A percentile compares a stretch with the other conserved stretches of the same genome.
phyloP scores from a whole-genome alignment of 805 yeast species.

The Saccharomyces jurei region DNA sequence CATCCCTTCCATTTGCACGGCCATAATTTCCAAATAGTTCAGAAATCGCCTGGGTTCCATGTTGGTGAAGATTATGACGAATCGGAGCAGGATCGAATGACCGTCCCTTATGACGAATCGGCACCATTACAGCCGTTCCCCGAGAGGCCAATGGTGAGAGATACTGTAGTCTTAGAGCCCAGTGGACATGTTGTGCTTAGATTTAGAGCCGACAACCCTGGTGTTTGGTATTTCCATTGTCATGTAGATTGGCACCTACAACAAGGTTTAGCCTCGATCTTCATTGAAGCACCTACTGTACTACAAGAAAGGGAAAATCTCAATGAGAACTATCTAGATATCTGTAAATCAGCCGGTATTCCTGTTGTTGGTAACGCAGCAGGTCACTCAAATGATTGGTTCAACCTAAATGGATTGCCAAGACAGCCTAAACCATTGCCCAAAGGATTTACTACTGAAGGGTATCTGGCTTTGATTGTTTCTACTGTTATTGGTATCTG shows the following conservation, averaged over 20 bases:
- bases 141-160: constrained; percentile 56
- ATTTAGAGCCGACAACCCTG: constrained; percentile 80
- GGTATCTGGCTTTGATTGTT: constrained; percentile 52
- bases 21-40: constrained; percentile 56
- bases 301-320: constrained; percentile 38
- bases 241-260: constrained; percentile 81
- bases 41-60: constrained; percentile 42
- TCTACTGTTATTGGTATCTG: constrained; percentile 50
- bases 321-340: constrained; percentile 41
- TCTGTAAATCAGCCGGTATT: constrained; percentile 42
- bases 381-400: constrained; percentile 48
- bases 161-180: constrained; percentile 59
- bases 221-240: constrained; percentile 92
- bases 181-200: constrained; percentile 63
- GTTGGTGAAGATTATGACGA: constrained; percentile 35
- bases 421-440: constrained; percentile 58
- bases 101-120: constrained; percentile 47
- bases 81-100: constrained; percentile 24
- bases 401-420: constrained; percentile 52
- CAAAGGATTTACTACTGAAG: constrained; percentile 60
- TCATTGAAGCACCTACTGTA: constrained; percentile 60
- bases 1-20: constrained; percentile 80
- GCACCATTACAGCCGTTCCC: constrained; percentile 39
- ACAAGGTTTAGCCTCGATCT: constrained; percentile 68
- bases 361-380: constrained; percentile 64